Base-by-base conservation (phyloP, 2,329 filamentous ascomycete species). In the Cadophora sp. region DNA sequence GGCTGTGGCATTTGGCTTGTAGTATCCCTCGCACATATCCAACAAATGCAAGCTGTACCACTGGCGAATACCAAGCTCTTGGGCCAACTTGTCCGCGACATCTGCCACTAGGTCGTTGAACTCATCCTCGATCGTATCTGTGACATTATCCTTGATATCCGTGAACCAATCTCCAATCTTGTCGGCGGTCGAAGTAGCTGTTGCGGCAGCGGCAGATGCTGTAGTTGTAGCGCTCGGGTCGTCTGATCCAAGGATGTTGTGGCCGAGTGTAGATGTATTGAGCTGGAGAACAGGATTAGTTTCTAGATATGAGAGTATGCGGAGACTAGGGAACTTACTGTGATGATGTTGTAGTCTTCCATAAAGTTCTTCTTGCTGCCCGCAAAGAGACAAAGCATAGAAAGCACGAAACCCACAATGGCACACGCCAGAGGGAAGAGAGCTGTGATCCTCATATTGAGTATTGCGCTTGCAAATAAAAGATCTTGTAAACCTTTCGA, bases 21-120 rank as follows among this genome's bases (percentile, higher is more conserved):
- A 80, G 31, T 72, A 77, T 24, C 83, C 83, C 69, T 83, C 81
- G 79, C 89, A 91, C 79, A 86, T 87, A 76, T 86, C 82, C 78
- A 89, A 83, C 65, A 90, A 74, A 76, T 91, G 87, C 19, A 85
- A 81, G 24, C 83, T 84, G 79, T 90, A 90, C 78, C 86, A 91
- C 77, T 89, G 84, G 50, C 86, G 81, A 43, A 89, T 80, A 46
- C 86, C 85, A 19, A 89, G 78, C 22, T 80, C 77, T 56, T 81
- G 76, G 24, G 83, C 82, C 29, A 86, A 76, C 62, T 79, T 78
- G 56, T 77, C 76, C 40, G 75, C 77, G 14, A 76, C 71, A 59
- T 80, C 78, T 73, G 77, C 79, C 46, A 81, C 72, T 1, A 79
- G 71, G 60, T 76, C 75, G 65, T 83, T 77, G 53, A 80, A 48